Evolutionary conservation across 2,329 filamentous ascomycete species (phyloP).

Genomic region (Trichoderma semiorbis): DNA sequence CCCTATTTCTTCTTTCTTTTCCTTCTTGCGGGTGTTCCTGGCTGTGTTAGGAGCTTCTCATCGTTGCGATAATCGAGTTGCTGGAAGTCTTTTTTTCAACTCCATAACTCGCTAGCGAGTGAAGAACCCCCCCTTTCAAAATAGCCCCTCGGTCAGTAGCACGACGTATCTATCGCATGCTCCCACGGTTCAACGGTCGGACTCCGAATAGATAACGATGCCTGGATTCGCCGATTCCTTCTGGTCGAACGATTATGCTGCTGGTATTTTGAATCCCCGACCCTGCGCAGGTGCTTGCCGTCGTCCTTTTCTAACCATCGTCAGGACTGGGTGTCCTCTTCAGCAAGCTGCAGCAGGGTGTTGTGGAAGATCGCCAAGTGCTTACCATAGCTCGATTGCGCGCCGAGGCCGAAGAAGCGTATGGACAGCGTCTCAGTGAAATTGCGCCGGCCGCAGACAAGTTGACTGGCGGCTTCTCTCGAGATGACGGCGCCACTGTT

Average conservation of each 20-base stretch:
- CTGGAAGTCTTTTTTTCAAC: background rate
- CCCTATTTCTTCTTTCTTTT: background rate
- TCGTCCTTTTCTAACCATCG: background rate
- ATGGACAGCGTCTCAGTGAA: constrained; percentile 74
- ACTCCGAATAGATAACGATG: constrained; percentile 50
- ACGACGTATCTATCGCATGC: background rate
- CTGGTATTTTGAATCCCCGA: constrained; percentile 55
- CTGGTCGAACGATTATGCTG: constrained; percentile 97
- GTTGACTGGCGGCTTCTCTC: constrained; percentile 75
- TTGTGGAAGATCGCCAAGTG: constrained; percentile 91
- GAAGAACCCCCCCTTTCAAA: background rate
- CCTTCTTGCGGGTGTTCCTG: background rate
- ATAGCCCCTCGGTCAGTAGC: background rate
- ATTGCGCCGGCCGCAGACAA: constrained; percentile 82
- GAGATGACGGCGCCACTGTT: constrained; percentile 93
- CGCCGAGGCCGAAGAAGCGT: constrained; percentile 90
- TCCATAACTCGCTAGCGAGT: background rate
- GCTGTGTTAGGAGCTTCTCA: background rate
- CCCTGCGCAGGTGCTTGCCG: background rate
- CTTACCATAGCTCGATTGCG: constrained; percentile 88
- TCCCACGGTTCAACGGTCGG: background rate
- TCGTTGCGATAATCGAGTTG: background rate
- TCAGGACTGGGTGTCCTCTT: constrained; percentile 87
- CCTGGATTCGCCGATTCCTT: constrained; percentile 92
- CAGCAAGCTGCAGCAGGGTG: constrained; percentile 92